Evolutionary conservation across 805 yeast genomes (phyloP), one percentile per base, ranked within the genome.

Genomic region (Pichia heedii): DNA sequence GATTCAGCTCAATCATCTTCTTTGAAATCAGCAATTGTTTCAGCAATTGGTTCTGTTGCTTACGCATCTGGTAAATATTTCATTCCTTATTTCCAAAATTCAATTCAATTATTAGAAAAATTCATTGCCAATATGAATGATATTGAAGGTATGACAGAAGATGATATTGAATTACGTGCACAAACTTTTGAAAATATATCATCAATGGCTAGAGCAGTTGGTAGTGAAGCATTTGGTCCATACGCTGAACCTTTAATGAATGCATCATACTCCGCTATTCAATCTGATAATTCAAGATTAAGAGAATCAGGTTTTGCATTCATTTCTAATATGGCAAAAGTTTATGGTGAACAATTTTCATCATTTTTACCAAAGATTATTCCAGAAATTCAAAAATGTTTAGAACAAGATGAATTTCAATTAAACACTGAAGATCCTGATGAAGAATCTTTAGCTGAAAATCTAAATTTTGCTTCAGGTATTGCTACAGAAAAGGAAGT

Each of bases 31-130:
- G 85, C 86, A 47, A 81, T 84, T 58, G 96, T 93, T 47, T 84
- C 95, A 42, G 96, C 97, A 33, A 85, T 93, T 61, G 97, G 97
- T 44, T 89, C 97, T 33, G 86, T 96, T 47, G 97, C 98, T 24
- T 88, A 82, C 60, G 95, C 97, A 45, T 79, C 96, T 36, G 96
- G 97, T 65, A 80, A 81, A 55, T 74, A 84, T 33, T 93, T 85
- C 66, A 69, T 74, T 47, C 97, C 97, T 47, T 93, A 75, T 70
- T 90, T 90, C 65, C 76, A 79, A 58, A 75, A 79, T 50, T 84
- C 96, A 41, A 78, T 90, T 54, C 79, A 81, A 61, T 76, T 74
- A 50, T 73, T 93, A 55, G 93, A 86, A 65, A 88, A 87, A 48
- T 90, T 79, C 61, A 79, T 89, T 55, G 74, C 80, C 50, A 75